Conservation (phyloP, 2,329 filamentous ascomycete species). For the Aciculosporium take region DNA sequence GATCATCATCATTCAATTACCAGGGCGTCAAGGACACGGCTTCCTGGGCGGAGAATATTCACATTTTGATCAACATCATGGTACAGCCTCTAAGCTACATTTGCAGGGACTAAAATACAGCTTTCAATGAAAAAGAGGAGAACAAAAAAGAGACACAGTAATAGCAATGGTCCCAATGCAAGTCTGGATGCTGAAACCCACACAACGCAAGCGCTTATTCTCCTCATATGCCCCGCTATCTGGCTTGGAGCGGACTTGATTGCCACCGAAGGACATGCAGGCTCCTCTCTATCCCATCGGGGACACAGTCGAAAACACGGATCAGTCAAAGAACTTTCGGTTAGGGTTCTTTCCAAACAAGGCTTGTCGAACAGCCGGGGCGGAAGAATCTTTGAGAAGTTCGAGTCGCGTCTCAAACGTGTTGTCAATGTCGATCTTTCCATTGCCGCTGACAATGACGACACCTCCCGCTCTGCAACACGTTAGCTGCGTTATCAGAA, state of each 20-base stretch:
- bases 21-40: background rate
- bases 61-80: constrained; percentile 9
- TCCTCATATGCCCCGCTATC: background rate
- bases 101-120: constrained; percentile 11
- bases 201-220: background rate
- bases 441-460: constrained; percentile 61
- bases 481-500: background rate
- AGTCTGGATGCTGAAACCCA: constrained; percentile 8
- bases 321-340: constrained; percentile 85
- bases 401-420: constrained; percentile 85
- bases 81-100: constrained; percentile 19
- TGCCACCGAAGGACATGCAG: background rate
- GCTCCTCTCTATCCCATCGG: background rate
- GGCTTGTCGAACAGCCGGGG: constrained; percentile 71
- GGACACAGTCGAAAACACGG: background rate
- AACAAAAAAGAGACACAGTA: background rate
- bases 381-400: constrained; percentile 69
- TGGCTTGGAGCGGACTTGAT: constrained; percentile 4
- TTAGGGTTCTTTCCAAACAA: constrained; percentile 92
- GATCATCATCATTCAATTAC: constrained; percentile 3
- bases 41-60: background rate
- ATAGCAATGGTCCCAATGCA: constrained; percentile 7
- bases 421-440: constrained; percentile 98
- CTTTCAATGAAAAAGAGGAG: background rate
- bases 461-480: constrained; percentile 64